Evolutionary conservation across 371 early-diverging fungal species (phyloP).

Genomic region (Mortierella sp.): DNA sequence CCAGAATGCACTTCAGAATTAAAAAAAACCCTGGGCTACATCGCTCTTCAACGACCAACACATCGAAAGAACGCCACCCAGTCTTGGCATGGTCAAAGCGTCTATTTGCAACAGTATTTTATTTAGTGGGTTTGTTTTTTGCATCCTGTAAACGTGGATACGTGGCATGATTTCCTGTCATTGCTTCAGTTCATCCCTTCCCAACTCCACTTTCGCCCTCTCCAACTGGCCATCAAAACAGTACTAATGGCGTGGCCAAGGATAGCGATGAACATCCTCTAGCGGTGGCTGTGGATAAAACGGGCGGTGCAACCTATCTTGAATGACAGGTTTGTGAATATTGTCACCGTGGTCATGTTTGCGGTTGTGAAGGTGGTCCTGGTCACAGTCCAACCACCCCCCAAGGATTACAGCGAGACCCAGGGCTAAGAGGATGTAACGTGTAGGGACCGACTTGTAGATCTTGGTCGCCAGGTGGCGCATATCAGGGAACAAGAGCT

Average conservation of each 20-base stretch:
- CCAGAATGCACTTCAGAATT: not conserved
- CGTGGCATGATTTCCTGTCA: not conserved
- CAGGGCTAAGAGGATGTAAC: not conserved
- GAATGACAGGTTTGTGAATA: not conserved
- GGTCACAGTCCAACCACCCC: not conserved
- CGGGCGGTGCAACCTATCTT: not conserved
- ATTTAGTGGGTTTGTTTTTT: not conserved
- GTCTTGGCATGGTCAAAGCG: not conserved
- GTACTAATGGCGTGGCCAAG: slow-evolving; percentile 7
- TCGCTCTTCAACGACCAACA: too few species aligned
- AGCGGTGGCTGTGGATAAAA: not conserved
- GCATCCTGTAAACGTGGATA: too few species aligned
- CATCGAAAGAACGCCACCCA: not conserved
- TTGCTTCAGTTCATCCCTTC: not conserved
- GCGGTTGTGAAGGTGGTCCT: not conserved
- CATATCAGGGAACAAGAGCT: not conserved
- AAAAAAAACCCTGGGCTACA: not conserved
- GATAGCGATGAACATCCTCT: not conserved
- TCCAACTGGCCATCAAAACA: not conserved
- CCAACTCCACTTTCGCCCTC: not conserved
- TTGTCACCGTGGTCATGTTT: not conserved
- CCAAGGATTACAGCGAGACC: not conserved
- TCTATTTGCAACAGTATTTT: not conserved
- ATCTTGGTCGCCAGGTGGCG: not conserved
- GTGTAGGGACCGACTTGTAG: not conserved